Base-by-base conservation (phyloP, 306 rosid genomes). In the Alnus rubra region DNA sequence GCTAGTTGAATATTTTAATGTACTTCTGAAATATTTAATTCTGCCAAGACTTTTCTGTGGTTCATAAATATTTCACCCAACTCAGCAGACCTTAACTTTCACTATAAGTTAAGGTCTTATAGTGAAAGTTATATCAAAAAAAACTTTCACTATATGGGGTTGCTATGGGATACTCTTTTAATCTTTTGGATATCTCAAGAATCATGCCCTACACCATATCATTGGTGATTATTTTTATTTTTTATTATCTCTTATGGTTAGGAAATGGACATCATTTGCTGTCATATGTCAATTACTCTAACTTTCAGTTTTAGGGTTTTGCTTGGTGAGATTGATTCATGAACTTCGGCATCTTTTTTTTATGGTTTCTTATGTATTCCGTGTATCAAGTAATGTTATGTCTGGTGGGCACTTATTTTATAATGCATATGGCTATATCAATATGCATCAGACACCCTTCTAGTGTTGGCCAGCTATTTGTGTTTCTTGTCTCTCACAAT, bases 221-320 rank as follows among this genome's bases (percentile, higher is more conserved):
- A 63, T 63, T 5, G 16, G 10, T 0, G 37, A 31, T 30, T 33
- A 3, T 13, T 35, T 7, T 55, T 16, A 55, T 11, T n/a, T 55
- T 55, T 19, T 16, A 16, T 18, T 19, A 12, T 35, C 69, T 14
- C 8, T 15, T 5, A n/a, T 62, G 6, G 18, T 18, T 39, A 15
- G 48, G 71, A 65, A 65, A 18, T 16, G 23, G 16, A 37, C 37
- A 39, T 37, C 1, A 39, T 39, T 65, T 39, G 23, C 5, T 65
- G 71, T 8, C 30, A 37, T 63, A 35, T 14, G 45, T 3, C 44
- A 63, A 14, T 14, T 31, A 35, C 44, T 16, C 5, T 3, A 23
- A 28, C 64, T 63, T 63, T 63, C 69, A 63, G 47, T 33, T 63
- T 55, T 18, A 63, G 69, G 44, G n/a, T 63, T 12, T 63, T 33